phyloP scores from a whole-genome alignment of 768 basidiomycete species.

The Kwoniella heveanensis region DNA sequence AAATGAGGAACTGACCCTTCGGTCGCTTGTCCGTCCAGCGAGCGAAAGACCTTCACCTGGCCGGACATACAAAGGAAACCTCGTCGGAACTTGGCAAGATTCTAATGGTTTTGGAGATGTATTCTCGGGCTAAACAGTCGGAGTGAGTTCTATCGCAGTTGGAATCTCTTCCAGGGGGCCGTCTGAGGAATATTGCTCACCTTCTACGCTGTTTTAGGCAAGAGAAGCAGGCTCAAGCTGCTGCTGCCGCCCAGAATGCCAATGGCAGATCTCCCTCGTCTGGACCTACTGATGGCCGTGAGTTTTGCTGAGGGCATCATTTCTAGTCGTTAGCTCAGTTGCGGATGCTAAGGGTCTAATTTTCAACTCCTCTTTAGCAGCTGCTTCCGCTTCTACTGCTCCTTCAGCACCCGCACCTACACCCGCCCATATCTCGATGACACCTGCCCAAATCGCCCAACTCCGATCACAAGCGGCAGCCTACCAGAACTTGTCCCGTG shows the following conservation, averaged over 20 bases:
- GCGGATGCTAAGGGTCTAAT: too few species aligned
- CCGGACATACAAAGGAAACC: conserved; percentile 41
- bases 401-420: conserved; percentile 10
- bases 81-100: conserved; percentile 37
- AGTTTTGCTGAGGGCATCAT: too few species aligned
- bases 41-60: conserved; percentile 34
- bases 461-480: conserved; percentile 54
- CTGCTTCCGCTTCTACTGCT: conserved; percentile 1
- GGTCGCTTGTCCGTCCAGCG: conserved; percentile 27
- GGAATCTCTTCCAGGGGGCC: too few species aligned
- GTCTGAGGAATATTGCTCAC: too few species aligned
- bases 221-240: conserved; percentile 22
- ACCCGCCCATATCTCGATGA: conserved; percentile 45
- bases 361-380: neutral
- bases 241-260: conserved; percentile 12
- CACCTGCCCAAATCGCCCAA: conserved; percentile 54
- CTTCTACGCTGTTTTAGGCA: neutral
- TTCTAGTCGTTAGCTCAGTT: too few species aligned
- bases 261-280: conserved; percentile 22
- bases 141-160: conserved; percentile 39
- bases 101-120: conserved; percentile 39
- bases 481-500: conserved; percentile 49
- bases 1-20: neutral
- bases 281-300: conserved; percentile 18
- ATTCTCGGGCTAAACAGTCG: conserved; percentile 30